Base-by-base conservation (phyloP, 805 yeast species). In the Schwanniomyces occidentalis region DNA sequence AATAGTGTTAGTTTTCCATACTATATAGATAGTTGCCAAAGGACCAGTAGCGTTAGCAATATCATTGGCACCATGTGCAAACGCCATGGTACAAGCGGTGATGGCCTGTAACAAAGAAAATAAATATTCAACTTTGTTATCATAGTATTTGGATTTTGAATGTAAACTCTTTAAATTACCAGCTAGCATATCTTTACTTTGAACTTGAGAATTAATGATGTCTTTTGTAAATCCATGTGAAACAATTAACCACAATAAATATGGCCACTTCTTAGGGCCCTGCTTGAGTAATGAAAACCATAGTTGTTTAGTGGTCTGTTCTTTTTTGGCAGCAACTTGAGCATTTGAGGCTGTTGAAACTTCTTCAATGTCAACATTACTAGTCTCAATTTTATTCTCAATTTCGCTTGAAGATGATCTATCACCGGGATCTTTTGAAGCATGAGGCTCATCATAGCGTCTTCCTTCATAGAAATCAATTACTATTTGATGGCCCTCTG, bases 31-130 rank as follows among this genome's bases (percentile, higher is more conserved):
- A 9, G 88, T 72, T 28, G 88, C 64, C 47, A 81, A 67, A 21
- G 91, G 90, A 45, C 88, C 90, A 20, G 85, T 75, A 24, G 91
- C 89, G 49, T 83, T 83, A 31, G 88, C 73, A 43, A 84, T 81
- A 61, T 83, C 91, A 52, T 83, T 83, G 24, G 91, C 81, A 37
- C 91, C 91, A 52, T 83, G 91, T 5, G 90, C 86, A 58, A 84
- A 82, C 2, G 90, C 82, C 82, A 82, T 82, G 32, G 88, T 82
- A 46, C 80, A 74, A 10, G 91, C 90, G 26, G 90, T 82, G 43
- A 82, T 59, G 34, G 78, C 81, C 61, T 83, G 91, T 35, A 82
- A 63, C 42, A 82, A 64, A 3, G 90, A 76, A 56, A 75, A 83
- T 44, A 83, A 58, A 56, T 72, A 80, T 61, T 83, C 91, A 38